Evolutionary conservation across 805 yeast species (phyloP).

Genomic region (Kuraishia capsulata): DNA sequence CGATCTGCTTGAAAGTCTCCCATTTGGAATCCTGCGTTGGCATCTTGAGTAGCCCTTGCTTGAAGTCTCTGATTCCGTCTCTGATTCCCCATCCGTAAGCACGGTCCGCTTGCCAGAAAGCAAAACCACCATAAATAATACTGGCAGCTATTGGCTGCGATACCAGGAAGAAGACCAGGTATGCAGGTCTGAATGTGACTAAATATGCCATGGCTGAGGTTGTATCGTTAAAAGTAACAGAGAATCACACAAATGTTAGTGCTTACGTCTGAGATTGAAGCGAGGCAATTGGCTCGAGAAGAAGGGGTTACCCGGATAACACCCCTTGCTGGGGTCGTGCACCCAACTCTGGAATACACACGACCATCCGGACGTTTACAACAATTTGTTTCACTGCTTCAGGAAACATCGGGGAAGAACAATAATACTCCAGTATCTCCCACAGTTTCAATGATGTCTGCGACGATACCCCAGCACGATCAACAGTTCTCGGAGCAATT

Average conservation of each 20-base stretch:
- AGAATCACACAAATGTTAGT: too few relatives aligned
- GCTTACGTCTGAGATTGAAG: too few relatives aligned
- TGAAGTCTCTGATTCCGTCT: conserved; percentile 14
- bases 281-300: too few relatives aligned
- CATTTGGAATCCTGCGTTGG: conserved; percentile 21
- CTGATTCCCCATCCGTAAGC: conserved; percentile 21
- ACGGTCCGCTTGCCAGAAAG: conserved; percentile 27
- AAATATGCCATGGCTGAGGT: conserved; percentile 9
- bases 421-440: too few relatives aligned
- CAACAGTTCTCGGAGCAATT: background rate
- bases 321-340: too few relatives aligned
- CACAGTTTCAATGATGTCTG: background rate
- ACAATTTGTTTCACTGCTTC: too few relatives aligned
- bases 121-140: conserved; percentile 19
- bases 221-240: too few relatives aligned
- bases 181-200: conserved; percentile 26
- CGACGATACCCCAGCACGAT: background rate
- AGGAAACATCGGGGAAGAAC: too few relatives aligned
- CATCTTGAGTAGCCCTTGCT: conserved; percentile 20
- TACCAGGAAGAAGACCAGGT: conserved; percentile 23
- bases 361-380: too few relatives aligned
- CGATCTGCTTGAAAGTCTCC: conserved; percentile 21
- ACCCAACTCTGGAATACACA: too few relatives aligned
- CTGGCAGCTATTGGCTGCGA: conserved; percentile 29
- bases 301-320: too few relatives aligned